Evolutionary conservation across 257 asterid species (phyloP).

Genomic region (Petunia axillaris): DNA sequence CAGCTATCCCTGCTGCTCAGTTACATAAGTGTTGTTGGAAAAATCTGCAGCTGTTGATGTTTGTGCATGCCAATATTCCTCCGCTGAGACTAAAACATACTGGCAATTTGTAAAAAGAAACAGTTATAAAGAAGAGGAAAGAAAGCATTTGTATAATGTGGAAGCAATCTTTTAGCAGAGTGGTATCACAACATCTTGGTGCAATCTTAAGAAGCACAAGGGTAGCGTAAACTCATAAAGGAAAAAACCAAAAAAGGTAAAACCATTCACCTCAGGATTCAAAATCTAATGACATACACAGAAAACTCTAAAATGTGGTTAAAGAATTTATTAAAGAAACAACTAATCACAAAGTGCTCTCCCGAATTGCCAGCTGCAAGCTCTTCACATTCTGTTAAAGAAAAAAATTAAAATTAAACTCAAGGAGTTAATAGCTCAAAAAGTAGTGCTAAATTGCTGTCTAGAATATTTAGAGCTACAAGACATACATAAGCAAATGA

Average conservation of each 20-base stretch:
- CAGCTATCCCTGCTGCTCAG: too few species aligned
- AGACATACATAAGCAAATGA: not conserved
- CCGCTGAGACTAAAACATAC: too few species aligned
- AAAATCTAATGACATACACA: not conserved
- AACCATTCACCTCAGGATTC: not conserved
- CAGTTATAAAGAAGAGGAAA: too few species aligned
- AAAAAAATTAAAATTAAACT: too few species aligned
- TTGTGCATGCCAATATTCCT: too few species aligned
- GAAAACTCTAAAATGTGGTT: not conserved
- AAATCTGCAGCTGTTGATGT: too few species aligned
- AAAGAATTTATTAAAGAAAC: too few species aligned
- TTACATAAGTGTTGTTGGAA: too few species aligned
- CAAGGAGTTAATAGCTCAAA: not conserved
- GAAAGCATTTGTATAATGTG: too few species aligned
- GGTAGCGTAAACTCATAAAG: not conserved
- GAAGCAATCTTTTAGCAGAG: too few species aligned
- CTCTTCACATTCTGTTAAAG: not conserved
- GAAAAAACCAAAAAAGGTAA: not conserved
- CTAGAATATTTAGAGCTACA: not conserved
- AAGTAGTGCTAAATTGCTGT: not conserved
- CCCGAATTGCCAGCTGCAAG: not conserved
- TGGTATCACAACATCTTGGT: not conserved
- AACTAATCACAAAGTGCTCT: too few species aligned
- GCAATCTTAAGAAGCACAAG: not conserved
- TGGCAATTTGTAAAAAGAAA: not conserved